These are phyloP conservation scores for Fusarium bactridioides DNA, from an alignment of 2,329 filamentous ascomycete genomes.

Conservation along the genomic window DNA sequence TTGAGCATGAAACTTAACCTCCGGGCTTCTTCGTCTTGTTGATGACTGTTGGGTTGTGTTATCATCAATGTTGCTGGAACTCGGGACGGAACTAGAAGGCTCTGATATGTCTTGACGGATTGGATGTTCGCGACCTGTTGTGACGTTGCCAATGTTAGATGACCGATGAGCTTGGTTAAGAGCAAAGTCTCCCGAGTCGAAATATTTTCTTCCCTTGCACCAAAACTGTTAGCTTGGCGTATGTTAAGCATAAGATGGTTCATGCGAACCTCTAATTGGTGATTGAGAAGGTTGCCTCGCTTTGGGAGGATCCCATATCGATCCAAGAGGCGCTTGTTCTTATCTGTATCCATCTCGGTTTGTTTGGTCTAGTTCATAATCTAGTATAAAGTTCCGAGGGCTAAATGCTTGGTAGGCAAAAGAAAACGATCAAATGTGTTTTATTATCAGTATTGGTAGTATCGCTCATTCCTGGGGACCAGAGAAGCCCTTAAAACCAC, in stretches of 20 bases:
- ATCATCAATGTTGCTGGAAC: constrained; percentile 24
- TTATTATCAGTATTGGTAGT: background rate
- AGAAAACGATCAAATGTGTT: background rate
- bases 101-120: constrained; percentile 16
- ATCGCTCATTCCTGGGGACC: background rate
- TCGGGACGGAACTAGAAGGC: constrained; percentile 19
- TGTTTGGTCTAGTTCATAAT: background rate
- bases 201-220: constrained; percentile 22
- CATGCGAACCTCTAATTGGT: constrained; percentile 22
- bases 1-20: background rate
- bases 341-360: background rate
- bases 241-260: background rate
- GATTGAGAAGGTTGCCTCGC: constrained; percentile 21
- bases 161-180: constrained; percentile 24
- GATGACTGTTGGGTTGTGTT: background rate
- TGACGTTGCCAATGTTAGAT: constrained; percentile 25
- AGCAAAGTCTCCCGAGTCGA: constrained; percentile 35
- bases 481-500: background rate
- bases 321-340: background rate
- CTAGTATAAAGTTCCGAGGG: background rate
- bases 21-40: background rate
- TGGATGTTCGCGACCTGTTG: constrained; percentile 28
- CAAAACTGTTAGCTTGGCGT: background rate
- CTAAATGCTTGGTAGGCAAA: no score
- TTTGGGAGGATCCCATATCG: constrained; percentile 17